A percentile compares a stretch with the other conserved stretches of the same genome.
Conservation (phyloP, 495 filamentous ascomycete genomes). For the Oleoguttula mirabilis region DNA sequence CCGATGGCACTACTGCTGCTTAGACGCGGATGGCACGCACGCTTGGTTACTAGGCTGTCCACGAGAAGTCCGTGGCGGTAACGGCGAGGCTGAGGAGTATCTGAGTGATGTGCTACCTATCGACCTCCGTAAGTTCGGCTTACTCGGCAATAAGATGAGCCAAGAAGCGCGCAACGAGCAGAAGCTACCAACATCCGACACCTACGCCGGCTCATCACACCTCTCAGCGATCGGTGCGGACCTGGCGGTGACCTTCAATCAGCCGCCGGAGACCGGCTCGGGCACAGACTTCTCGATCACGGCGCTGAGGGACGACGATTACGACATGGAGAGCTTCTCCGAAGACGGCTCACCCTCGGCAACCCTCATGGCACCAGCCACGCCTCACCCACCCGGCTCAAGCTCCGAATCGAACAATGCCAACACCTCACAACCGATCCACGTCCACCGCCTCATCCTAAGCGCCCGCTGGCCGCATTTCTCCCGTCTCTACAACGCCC, state of each 20-base stretch:
- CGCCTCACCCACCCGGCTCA: constrained; percentile 28
- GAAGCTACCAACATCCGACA: constrained; percentile 41
- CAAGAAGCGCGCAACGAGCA: constrained; percentile 47
- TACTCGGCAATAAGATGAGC: constrained; percentile 66
- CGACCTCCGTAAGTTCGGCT: constrained; percentile 72
- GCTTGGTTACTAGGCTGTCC: constrained; percentile 92
- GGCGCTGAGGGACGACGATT: constrained; percentile 55
- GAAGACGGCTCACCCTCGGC: constrained; percentile 11
- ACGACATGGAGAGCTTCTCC: constrained; percentile 42
- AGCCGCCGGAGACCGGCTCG: constrained; percentile 62
- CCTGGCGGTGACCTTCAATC: constrained; percentile 73
- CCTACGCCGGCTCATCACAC: constrained; percentile 33
- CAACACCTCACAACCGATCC: constrained; percentile 74
- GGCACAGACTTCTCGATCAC: constrained; percentile 80
- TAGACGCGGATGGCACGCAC: constrained; percentile 85
- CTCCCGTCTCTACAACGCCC: constrained; percentile 71
- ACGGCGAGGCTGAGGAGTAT: constrained; percentile 60
- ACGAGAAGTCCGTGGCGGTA: constrained; percentile 47
- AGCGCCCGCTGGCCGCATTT: constrained; percentile 96
- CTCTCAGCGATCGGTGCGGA: constrained; percentile 63
- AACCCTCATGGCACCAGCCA: constrained; percentile 30
- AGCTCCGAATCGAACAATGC: constrained; percentile 26
- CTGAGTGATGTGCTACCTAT: constrained; percentile 87
- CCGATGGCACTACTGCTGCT: constrained; percentile 93
- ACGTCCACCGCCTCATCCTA: constrained; percentile 85